These are phyloP conservation scores for Erodium trifolium DNA, from an alignment of 441 rosid species.

Conservation along the genomic window DNA sequence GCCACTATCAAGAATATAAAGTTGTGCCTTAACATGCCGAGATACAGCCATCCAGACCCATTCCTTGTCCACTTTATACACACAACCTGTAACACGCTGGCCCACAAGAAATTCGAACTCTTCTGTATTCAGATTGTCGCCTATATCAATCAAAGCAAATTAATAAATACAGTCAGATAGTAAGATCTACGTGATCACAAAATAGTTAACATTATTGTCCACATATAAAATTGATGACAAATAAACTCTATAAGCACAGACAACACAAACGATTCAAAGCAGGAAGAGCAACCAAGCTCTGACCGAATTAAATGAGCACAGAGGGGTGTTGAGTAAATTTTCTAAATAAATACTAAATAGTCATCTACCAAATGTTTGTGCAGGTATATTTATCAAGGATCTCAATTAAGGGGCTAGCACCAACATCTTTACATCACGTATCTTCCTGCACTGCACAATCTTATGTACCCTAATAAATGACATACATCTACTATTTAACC, in stretches of 20 bases:
- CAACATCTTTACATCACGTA: not conserved
- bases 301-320: not conserved
- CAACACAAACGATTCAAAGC: not conserved
- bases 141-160: conserved; percentile 40
- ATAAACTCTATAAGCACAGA: not conserved
- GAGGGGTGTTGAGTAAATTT: not conserved
- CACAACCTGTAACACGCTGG: conserved; percentile 55
- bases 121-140: conserved; percentile 27
- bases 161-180: conserved; percentile 11
- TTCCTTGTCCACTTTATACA: conserved; percentile 80
- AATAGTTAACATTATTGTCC: not conserved
- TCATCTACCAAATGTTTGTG: not conserved
- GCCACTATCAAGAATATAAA: conserved; percentile 74
- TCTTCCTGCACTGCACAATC: not conserved
- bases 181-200: not conserved
- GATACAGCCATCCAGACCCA: conserved; percentile 84
- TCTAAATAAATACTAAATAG: not conserved
- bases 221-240: not conserved
- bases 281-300: not conserved
- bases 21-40: conserved; percentile 60
- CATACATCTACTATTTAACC: not conserved
- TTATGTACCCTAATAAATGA: not conserved
- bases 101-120: conserved; percentile 50
- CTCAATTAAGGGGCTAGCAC: not conserved
- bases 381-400: not conserved